Percentiles rank a stretch among this genome's conserved stretches.
Evolutionary conservation across 331 rosid genomes (phyloP).

Genomic region (Rhamnella rubrinervis): DNA sequence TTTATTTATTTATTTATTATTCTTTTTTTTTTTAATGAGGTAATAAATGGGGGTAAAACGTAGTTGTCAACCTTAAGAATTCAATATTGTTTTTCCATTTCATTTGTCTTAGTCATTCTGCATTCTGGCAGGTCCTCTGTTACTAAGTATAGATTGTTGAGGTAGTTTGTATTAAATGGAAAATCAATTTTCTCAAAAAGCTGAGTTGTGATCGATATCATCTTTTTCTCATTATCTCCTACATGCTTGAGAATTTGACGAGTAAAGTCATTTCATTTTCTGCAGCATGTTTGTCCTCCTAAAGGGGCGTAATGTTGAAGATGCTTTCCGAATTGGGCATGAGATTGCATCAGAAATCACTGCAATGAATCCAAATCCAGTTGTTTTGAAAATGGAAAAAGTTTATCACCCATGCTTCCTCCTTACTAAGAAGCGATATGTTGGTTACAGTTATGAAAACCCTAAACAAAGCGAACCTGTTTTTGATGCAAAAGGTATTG

Average conservation of each 20-base stretch:
- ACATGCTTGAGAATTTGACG: constrained; percentile 17
- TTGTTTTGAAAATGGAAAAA: constrained; percentile 91
- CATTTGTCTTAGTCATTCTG: not conserved
- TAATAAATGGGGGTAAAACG: not conserved
- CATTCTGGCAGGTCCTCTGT: not conserved
- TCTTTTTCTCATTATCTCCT: constrained; percentile 21
- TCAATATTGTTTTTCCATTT: not conserved
- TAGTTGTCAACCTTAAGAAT: not conserved
- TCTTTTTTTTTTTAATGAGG: not conserved
- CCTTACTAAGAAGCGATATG: constrained; percentile 92
- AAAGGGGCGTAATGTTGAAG: constrained; percentile 72
- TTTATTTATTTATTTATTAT: no score
- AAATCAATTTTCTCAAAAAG: not conserved
- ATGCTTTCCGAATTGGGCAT: constrained; percentile 73
- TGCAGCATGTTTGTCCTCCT: constrained; percentile 98
- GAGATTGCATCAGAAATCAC: constrained; percentile 86
- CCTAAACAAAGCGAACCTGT: constrained; percentile 64
- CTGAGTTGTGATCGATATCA: not conserved
- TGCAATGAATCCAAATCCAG: constrained; percentile 89
- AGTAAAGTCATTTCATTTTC: constrained; percentile 18
- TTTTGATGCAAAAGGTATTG: constrained; percentile 97
- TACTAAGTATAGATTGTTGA: not conserved
- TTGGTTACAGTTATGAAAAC: constrained; percentile 91
- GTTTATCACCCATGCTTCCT: constrained; percentile 87
- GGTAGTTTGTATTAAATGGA: not conserved